These are phyloP conservation scores for Lobulomyces angularis DNA, from an alignment of 192 early-diverging fungal genomes.

Conservation along the genomic window DNA sequence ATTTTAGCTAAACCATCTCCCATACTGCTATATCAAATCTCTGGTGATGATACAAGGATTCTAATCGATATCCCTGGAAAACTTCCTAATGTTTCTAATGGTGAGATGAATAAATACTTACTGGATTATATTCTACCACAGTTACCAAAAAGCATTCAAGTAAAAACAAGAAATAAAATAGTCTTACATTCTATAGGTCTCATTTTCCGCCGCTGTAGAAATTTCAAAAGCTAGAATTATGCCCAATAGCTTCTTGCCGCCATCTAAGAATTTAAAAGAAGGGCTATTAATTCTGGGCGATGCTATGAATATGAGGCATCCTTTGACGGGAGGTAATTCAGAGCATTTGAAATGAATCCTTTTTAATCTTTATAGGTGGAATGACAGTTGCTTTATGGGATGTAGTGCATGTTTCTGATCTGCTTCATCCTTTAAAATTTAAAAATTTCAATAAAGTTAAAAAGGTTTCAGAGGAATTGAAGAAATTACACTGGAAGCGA, in stretches of 20 bases:
- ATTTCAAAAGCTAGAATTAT: constrained; percentile 66
- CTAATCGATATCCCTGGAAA: constrained; percentile 86
- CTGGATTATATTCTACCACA: constrained; percentile 48
- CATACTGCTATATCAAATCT: constrained; percentile 78
- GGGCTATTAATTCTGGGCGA: constrained; percentile 85
- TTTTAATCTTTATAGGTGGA: constrained; percentile 37
- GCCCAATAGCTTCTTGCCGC: constrained; percentile 74
- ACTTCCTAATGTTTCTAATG: constrained; percentile 55
- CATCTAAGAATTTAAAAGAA: constrained; percentile 51
- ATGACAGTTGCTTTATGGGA: constrained; percentile 97
- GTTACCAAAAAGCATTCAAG: constrained; percentile 50
- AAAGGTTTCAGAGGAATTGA: constrained; percentile 40
- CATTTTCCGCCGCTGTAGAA: constrained; percentile 56
- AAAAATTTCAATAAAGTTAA: not conserved
- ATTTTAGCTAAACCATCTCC: constrained; percentile 75
- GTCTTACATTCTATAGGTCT: constrained; percentile 11
- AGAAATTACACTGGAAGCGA: constrained; percentile 64
- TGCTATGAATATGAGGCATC: constrained; percentile 92
- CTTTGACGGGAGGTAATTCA: constrained; percentile 70
- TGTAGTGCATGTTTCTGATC: constrained; percentile 56
- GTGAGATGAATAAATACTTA: constrained; percentile 54
- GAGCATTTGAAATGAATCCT: not conserved
- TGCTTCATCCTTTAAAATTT: constrained; percentile 23
- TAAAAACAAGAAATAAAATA: not conserved
- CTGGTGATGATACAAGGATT: constrained; percentile 71